Base-by-base conservation (phyloP, 805 yeast genomes). In the Yamadazyma tumulicola region DNA sequence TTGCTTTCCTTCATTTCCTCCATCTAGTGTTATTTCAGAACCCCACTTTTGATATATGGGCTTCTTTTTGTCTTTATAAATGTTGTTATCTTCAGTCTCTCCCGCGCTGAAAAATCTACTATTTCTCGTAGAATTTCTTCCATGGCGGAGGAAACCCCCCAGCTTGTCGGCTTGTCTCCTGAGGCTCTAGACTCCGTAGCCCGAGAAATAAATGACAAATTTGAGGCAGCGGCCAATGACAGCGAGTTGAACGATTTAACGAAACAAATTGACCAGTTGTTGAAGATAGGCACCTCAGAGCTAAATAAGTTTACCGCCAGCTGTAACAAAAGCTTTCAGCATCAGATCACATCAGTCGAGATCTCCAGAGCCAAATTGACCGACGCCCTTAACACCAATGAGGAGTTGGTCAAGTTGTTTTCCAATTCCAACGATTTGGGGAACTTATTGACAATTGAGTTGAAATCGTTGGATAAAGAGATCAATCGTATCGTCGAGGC, bases 401-500 rank as follows among this genome's bases (percentile, higher is more conserved):
- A 77, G 32, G 67, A 74, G 2, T 59, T 85, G 38, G 68, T 74
- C 19, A 59, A 67, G 20, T 65, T 76, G 17, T 68, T 85, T 32
- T 61, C 77, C 5, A 64, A 71, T 26, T 82, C 94, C 1, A 78
- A 83, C 32, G 72, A 72, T 30, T 62, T 80, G 36, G 89, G 95
- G 5, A 64, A 71, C 24, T 65, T 74, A 11, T 74, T 89, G 33
- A 82, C 95, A 1, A 74, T 74, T 26, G 75, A 79, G 42, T 85
- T 89, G 38, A 69, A 82, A 37, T 55, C 78, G 2, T 64, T 85
- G 26, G 95, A 87, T 54, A 63, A 64, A 26, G 95, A 89, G 49
- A 76, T 81, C 41, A 62, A 69, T 4, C 72, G 83, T 24, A 85
- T 89, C 11, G 60, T 69, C 32, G 61, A 69, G 27, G 77, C 95